phyloP scores from a whole-genome alignment of 129 eudicot genomes.

The Centella asiatica region DNA sequence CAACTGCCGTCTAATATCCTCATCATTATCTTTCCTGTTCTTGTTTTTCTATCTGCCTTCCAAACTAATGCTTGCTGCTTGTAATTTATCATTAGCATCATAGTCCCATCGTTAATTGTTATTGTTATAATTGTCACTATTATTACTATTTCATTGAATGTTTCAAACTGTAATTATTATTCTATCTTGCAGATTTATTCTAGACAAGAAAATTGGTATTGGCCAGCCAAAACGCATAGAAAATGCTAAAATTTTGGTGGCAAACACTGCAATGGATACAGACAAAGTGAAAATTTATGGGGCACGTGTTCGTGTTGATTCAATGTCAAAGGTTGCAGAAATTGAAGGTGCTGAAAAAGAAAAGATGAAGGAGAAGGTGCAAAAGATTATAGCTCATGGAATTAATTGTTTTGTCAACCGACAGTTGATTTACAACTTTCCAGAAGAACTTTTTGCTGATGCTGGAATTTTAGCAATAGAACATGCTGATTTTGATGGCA shows the following conservation, averaged over 20 bases:
- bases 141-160: not conserved
- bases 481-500: constrained; percentile 98
- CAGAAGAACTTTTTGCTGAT: constrained; percentile 94
- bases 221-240: constrained; percentile 96
- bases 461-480: constrained; percentile 96
- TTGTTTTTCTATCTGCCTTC: too few species aligned
- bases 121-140: not conserved
- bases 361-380: constrained; percentile 94
- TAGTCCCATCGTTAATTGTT: too few species aligned
- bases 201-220: constrained; percentile 91
- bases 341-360: constrained; percentile 88
- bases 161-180: not conserved
- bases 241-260: constrained; percentile 87
- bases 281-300: constrained; percentile 96
- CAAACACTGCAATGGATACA: constrained; percentile 97
- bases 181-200: constrained; percentile 88
- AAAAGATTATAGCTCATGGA: constrained; percentile 86
- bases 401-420: constrained; percentile 89
- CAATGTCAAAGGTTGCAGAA: constrained; percentile 95
- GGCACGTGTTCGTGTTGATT: constrained; percentile 98
- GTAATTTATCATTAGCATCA: too few species aligned
- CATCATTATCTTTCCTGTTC: too few species aligned
- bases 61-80: too few species aligned
- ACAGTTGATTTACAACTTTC: constrained; percentile 90
- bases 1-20: too few species aligned